Conservation (phyloP, 495 filamentous ascomycete genomes). For the Cercophora sp. region DNA sequence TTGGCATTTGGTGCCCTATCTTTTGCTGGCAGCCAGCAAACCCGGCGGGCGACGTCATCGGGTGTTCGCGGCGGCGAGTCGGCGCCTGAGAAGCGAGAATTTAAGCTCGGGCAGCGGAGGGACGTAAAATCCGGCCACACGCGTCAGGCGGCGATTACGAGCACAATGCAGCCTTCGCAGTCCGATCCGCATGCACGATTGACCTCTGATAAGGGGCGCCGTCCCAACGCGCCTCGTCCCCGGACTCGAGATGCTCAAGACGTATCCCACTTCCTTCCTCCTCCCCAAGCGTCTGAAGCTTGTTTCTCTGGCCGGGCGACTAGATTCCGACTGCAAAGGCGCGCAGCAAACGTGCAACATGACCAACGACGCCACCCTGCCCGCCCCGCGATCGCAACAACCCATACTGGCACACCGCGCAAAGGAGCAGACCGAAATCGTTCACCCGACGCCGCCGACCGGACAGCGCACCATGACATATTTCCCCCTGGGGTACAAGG, state of each 20-base stretch:
- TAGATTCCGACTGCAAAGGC: constrained; percentile 7
- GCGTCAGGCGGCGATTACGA: background rate
- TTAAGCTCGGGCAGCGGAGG: constrained; percentile 20
- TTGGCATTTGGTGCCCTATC: background rate
- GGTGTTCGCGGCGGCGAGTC: background rate
- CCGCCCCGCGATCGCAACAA: constrained; percentile 15
- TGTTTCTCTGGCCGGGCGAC: constrained; percentile 5
- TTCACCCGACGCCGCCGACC: no score
- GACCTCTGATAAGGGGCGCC: constrained; percentile 15
- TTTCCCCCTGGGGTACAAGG: constrained; percentile 88
- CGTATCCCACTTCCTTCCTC: constrained; percentile 14
- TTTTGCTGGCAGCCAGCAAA: background rate
- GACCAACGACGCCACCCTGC: constrained; percentile 30
- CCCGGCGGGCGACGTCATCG: constrained; percentile 2
- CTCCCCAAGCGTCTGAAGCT: constrained; percentile 26
- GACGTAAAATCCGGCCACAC: constrained; percentile 24
- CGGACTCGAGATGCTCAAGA: constrained; percentile 30
- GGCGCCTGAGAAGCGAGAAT: background rate
- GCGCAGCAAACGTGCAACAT: constrained; percentile 25
- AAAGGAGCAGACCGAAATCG: background rate
- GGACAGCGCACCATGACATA: constrained; percentile 23
- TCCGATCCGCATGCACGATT: constrained; percentile 5
- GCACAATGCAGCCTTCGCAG: background rate
- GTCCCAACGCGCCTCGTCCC: constrained; percentile 12
- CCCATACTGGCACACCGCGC: constrained; percentile 36